Percentiles rank a stretch among this genome's conserved stretches.
These are phyloP conservation scores for Hericium alpestre DNA, from an alignment of 768 basidiomycete species.

Conservation along the genomic window DNA sequence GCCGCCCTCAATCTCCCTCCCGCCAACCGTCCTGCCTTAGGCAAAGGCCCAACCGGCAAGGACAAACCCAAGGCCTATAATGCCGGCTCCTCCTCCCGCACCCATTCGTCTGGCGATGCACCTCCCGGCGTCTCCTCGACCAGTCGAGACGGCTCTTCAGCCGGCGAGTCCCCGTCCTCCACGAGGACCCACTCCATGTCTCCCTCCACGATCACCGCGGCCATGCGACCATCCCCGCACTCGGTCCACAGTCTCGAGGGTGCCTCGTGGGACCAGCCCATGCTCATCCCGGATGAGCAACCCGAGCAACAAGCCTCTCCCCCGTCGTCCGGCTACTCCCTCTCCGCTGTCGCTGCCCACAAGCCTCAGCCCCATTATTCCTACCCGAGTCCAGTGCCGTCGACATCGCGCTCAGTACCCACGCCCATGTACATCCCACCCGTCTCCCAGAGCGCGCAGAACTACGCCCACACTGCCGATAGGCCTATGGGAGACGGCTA, in stretches of 20 bases:
- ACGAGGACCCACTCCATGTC: constrained; percentile 50
- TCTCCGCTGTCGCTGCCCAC: constrained; percentile 5
- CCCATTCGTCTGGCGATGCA: not conserved
- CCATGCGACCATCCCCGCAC: constrained; percentile 25
- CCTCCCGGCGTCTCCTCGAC: not conserved
- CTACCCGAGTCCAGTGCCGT: constrained; percentile 13
- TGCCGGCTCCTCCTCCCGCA: constrained; percentile 4
- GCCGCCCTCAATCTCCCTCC: constrained; percentile 64
- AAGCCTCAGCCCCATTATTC: constrained; percentile 7
- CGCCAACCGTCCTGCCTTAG: constrained; percentile 59
- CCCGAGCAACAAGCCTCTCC: constrained; percentile 22
- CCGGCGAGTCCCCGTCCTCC: constrained; percentile 30
- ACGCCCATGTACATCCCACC: constrained; percentile 27
- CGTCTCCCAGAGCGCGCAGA: constrained; percentile 19
- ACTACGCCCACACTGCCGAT: constrained; percentile 40
- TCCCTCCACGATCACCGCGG: constrained; percentile 43
- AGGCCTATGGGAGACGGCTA: constrained; percentile 32
- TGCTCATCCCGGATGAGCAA: constrained; percentile 40
- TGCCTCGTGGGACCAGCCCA: constrained; percentile 44
- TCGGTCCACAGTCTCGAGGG: constrained; percentile 32
- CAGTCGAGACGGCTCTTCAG: constrained; percentile 13
- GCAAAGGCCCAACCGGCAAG: constrained; percentile 81
- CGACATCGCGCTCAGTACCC: constrained; percentile 32
- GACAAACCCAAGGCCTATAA: constrained; percentile 50
- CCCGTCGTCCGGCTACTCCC: constrained; percentile 23